Evolutionary conservation across 768 basidiomycete genomes (phyloP).

Genomic region (Xanthoconium stramineum): DNA sequence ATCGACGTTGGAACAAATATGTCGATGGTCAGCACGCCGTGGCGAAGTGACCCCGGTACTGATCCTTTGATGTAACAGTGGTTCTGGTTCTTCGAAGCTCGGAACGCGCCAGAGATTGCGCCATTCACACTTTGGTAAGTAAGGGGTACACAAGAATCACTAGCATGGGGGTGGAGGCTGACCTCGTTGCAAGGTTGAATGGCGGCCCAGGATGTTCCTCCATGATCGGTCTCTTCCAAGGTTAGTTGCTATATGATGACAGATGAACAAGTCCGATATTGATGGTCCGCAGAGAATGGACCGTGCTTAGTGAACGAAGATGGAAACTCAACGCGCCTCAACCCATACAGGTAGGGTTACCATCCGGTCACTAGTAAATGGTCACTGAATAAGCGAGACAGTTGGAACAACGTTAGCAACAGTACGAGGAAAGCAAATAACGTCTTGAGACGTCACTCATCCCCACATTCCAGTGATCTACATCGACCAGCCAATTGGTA

Average conservation of each 20-base stretch:
- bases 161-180: neutral
- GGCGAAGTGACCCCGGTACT: neutral
- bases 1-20: constrained; percentile 54
- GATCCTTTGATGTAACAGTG: constrained; percentile 38
- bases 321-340: constrained; percentile 47
- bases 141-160: neutral
- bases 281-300: constrained; percentile 47
- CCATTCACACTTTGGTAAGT: constrained; percentile 68
- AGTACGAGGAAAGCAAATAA: constrained; percentile 36
- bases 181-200: constrained; percentile 40
- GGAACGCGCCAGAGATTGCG: constrained; percentile 55
- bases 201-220: constrained; percentile 63
- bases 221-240: constrained; percentile 67
- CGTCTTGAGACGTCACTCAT: neutral
- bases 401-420: constrained; percentile 70
- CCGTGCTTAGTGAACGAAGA: constrained; percentile 61
- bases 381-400: constrained; percentile 18
- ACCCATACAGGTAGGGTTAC: constrained; percentile 52
- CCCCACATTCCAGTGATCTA: constrained; percentile 51
- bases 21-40: constrained; percentile 45
- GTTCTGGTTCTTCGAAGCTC: constrained; percentile 75
- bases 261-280: neutral
- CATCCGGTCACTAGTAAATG: neutral
- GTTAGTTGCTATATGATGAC: constrained; percentile 20
- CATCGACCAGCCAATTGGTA: constrained; percentile 66